Percentiles rank a stretch among this genome's conserved stretches.
Evolutionary conservation across 1,139 yeast genomes (phyloP).

Genomic region (Meyerozyma guilliermondii): DNA sequence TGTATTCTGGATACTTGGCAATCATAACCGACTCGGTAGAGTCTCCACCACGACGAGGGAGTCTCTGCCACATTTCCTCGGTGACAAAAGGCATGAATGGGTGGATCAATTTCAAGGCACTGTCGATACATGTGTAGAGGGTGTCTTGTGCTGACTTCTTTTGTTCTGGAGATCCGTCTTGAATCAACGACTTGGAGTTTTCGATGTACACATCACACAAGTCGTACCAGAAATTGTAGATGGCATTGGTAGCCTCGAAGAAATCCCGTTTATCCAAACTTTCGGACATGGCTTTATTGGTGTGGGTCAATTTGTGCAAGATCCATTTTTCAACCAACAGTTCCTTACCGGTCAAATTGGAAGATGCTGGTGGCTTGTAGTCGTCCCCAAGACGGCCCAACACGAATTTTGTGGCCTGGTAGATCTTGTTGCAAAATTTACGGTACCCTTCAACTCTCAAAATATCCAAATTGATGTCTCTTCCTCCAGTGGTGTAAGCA

Average conservation of each 20-base stretch:
- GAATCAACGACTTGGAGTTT: slow-evolving; percentile 87
- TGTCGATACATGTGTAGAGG: slow-evolving; percentile 85
- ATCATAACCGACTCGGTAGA: slow-evolving; percentile 65
- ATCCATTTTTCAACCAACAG: slow-evolving; percentile 97
- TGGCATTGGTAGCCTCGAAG: slow-evolving; percentile 78
- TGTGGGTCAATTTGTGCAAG: slow-evolving; percentile 72
- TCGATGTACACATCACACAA: slow-evolving; percentile 97
- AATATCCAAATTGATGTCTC: slow-evolving; percentile 94
- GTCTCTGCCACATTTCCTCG: slow-evolving; percentile 98
- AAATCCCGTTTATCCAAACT: slow-evolving; percentile 82
- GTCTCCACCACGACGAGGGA: slow-evolving; percentile 82
- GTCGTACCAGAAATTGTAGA: slow-evolving; percentile 94
- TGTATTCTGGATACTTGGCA: slow-evolving; percentile 74
- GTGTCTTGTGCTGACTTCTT: slow-evolving; percentile 90
- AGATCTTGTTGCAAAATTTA: slow-evolving; percentile 98
- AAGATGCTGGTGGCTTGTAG: slow-evolving; percentile 71
- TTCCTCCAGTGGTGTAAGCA: slow-evolving; percentile 98
- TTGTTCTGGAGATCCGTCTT: slow-evolving; percentile 84
- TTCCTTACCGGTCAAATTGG: slow-evolving; percentile 67
- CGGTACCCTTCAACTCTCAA: slow-evolving; percentile 98
- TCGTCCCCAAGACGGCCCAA: slow-evolving; percentile 88
- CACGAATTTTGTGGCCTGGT: slow-evolving; percentile 97
- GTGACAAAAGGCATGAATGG: slow-evolving; percentile 98
- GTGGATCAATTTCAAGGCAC: slow-evolving; percentile 86
- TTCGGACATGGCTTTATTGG: slow-evolving; percentile 61